Conservation (phyloP, 2,329 filamentous ascomycete species). For the Aspergillus fumigatiaffinis region DNA sequence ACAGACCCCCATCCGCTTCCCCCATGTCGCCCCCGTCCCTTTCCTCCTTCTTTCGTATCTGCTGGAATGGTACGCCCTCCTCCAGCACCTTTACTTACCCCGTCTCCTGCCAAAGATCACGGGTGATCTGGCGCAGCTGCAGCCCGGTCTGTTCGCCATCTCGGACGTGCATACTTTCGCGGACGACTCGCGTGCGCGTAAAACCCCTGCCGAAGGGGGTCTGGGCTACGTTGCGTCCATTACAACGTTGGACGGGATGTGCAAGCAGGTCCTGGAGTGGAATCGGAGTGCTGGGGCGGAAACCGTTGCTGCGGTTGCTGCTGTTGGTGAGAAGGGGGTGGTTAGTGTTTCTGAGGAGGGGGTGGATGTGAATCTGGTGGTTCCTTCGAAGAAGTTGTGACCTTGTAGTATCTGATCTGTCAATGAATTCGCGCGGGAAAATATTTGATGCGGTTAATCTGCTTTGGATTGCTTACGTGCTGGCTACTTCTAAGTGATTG, state of each 20-base stretch:
- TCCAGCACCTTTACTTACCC: conserved; percentile 24
- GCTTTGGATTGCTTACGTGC: background rate
- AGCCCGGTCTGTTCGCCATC: conserved; percentile 31
- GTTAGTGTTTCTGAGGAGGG: conserved; percentile 13
- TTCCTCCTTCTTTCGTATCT: conserved; percentile 30
- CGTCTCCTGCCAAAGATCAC: conserved; percentile 23
- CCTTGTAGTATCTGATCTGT: background rate
- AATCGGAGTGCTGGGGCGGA: conserved; percentile 22
- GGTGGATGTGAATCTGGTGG: conserved; percentile 15
- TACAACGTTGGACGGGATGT: conserved; percentile 32
- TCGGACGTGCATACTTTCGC: conserved; percentile 24
- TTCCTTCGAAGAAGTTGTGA: conserved; percentile 14
- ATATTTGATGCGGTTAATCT: background rate
- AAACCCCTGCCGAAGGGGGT: conserved; percentile 24
- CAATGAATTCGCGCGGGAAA: background rate
- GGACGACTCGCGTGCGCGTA: conserved; percentile 27
- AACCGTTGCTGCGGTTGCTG: conserved; percentile 7
- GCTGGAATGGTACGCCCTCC: conserved; percentile 28
- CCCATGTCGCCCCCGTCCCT: conserved; percentile 19
- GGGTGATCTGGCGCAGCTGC: conserved; percentile 25
- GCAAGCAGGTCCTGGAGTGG: conserved; percentile 31
- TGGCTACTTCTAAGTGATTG: background rate
- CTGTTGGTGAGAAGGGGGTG: conserved; percentile 10
- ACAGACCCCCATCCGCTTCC: conserved; percentile 26
- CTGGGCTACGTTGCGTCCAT: conserved; percentile 31